Evolutionary conservation across 306 rosid species (phyloP).

Genomic region (Ormosia emarginata): DNA sequence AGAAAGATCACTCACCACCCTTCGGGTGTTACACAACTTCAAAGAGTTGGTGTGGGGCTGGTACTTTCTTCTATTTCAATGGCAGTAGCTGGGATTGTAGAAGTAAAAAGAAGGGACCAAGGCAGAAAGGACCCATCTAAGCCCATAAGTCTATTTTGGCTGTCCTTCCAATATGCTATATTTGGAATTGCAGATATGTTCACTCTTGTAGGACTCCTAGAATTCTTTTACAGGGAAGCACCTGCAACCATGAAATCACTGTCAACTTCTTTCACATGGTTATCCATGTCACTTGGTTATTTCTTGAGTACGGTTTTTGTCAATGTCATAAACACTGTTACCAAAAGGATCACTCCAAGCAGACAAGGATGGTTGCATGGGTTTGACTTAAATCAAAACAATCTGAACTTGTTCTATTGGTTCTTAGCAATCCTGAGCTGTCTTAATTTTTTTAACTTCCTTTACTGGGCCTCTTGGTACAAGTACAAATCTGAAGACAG

Average conservation of each 20-base stretch:
- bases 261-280: conserved; percentile 68
- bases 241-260: conserved; percentile 78
- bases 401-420: conserved; percentile 72
- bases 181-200: conserved; percentile 95
- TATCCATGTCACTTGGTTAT: conserved; percentile 71
- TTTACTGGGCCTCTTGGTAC: conserved; percentile 75
- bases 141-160: conserved; percentile 74
- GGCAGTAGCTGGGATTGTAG: conserved; percentile 69
- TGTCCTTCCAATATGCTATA: conserved; percentile 71
- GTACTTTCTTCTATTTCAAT: conserved; percentile 68
- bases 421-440: conserved; percentile 79
- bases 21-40: conserved; percentile 79
- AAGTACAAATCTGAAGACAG: conserved; percentile 68
- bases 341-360: conserved; percentile 53
- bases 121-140: conserved; percentile 35
- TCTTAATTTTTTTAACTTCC: conserved; percentile 65
- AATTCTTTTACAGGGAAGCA: conserved; percentile 82
- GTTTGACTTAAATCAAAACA: conserved; percentile 44
- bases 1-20: conserved; percentile 77
- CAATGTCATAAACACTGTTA: conserved; percentile 51
- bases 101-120: conserved; percentile 63
- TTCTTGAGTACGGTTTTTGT: conserved; percentile 68
- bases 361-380: conserved; percentile 76
- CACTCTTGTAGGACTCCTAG: conserved; percentile 74
- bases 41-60: conserved; percentile 77